Evolutionary conservation across 2,329 filamentous ascomycete species (phyloP).

Genomic region (Verticillium klebahnii): DNA sequence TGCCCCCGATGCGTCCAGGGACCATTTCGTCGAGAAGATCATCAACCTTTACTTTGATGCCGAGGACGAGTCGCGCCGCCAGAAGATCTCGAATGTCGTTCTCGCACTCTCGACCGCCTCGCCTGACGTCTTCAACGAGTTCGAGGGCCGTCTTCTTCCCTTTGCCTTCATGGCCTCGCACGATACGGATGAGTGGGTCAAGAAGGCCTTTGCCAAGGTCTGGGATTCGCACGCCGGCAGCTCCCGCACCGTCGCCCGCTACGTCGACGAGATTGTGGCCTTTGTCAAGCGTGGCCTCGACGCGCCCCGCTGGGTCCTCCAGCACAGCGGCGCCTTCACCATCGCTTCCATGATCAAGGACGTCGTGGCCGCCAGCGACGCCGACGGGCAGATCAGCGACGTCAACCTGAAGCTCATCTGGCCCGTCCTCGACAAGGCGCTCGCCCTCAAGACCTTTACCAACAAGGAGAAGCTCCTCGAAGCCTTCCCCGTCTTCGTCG

Average conservation of each 20-base stretch:
- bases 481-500: constrained; percentile 73
- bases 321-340: constrained; percentile 80
- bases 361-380: constrained; percentile 54
- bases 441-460: constrained; percentile 86
- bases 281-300: constrained; percentile 66
- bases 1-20: constrained; percentile 42
- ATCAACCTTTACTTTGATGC: constrained; percentile 74
- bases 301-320: constrained; percentile 82
- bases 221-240: constrained; percentile 92
- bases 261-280: constrained; percentile 74
- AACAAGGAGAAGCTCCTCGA: constrained; percentile 84
- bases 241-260: constrained; percentile 73
- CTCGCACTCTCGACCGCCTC: constrained; percentile 80
- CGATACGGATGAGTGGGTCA: constrained; percentile 75
- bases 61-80: constrained; percentile 70
- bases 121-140: constrained; percentile 77
- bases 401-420: constrained; percentile 63
- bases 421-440: constrained; percentile 76
- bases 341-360: constrained; percentile 69
- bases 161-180: constrained; percentile 86
- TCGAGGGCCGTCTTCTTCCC: constrained; percentile 72
- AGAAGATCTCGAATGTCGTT: constrained; percentile 78
- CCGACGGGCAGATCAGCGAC: constrained; percentile 54
- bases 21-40: constrained; percentile 46
- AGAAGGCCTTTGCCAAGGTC: constrained; percentile 74